Evolutionary conservation across 78 protist genomes (phyloP).

Genomic region (Ministeria vibrans): DNA sequence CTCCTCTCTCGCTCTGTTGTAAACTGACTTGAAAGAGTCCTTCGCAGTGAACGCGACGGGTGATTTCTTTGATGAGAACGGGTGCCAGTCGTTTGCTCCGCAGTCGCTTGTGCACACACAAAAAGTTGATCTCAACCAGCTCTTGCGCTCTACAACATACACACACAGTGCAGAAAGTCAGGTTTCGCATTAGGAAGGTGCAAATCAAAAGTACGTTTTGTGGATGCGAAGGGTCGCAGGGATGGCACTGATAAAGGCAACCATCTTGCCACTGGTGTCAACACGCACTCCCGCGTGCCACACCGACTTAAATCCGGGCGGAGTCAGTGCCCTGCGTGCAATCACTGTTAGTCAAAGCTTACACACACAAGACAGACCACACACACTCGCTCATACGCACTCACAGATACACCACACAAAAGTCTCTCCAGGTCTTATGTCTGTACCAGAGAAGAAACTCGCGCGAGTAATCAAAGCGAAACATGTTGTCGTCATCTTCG

Average conservation of each 20-base stretch:
- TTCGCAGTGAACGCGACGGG: conserved; percentile 84
- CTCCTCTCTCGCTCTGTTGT: no score
- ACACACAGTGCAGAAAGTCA: neutral
- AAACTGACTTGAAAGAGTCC: conserved; percentile 89
- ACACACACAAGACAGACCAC: neutral
- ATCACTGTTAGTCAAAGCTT: no score
- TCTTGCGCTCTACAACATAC: conserved; percentile 6
- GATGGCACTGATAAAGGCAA: conserved; percentile 90
- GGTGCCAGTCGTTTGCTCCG: conserved; percentile 92
- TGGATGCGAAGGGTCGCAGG: conserved; percentile 75
- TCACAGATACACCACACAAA: neutral
- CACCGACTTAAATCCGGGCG: conserved; percentile 74
- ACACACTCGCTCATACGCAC: no score
- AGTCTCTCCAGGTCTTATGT: neutral
- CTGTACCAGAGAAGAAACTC: conserved; percentile 81
- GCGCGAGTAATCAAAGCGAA: conserved; percentile 95
- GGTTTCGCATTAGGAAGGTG: no score
- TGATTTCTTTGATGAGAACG: conserved; percentile 93
- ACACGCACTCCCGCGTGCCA: conserved; percentile 91
- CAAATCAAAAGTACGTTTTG: no score
- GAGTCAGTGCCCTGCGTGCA: conserved; percentile 70
- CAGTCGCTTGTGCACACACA: conserved; percentile 93
- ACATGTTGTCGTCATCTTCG: conserved; percentile 95
- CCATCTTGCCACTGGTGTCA: conserved; percentile 42
- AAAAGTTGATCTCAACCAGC: conserved; percentile 93